Evolutionary conservation across 169 alveolate genomes (phyloP), one percentile per base, ranked within the genome.

Genomic region (Cystoisospora suis): DNA sequence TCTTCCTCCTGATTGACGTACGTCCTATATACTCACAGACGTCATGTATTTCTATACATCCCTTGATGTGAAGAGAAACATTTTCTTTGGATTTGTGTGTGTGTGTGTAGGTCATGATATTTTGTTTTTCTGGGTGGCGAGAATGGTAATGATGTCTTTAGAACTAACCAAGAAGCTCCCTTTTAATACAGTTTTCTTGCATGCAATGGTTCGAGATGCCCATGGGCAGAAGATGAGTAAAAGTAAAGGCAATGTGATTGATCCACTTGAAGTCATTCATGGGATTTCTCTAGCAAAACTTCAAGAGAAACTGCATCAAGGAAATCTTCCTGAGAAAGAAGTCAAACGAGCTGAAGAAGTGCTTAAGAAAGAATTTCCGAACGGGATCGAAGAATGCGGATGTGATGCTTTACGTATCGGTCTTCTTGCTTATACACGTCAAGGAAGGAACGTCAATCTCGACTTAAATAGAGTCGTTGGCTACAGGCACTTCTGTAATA

Each of bases 71-170:
- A 15, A 15, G 12, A 53, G 12, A 15, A 12, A 53, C 65, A 53
- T 53, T 47, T 72, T 15, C 40, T 72, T 12, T 23, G 23, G 42
- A 23, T 23, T 23, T 15, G 20, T 12, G 32, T 72, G 42, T 23
- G 53, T 72, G 6, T 9, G 49, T 45, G 85, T 99, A 23, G 99
- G 99, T 20, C 99, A 98, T 91, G 99, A 99, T 96, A 99, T 99
- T 77, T 93, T 99, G 75, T 99, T 99, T 98, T 99, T 99, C 97
- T 99, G 99, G 99, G 99, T 99, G 42, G 99, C 99, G 9, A 95
- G 99, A 91, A 98, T 98, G 99, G 99, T 98, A 81, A 97, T 98
- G 99, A 97, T 99, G 98, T 95, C 99, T 58, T 95, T 98, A 69
- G 98, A 97, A 81, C 96, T 99, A 81, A 97, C 98, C 83, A 99